These are phyloP conservation scores for Talaromyces proteolyticus DNA, from an alignment of 495 filamentous ascomycete genomes.

Conservation along the genomic window DNA sequence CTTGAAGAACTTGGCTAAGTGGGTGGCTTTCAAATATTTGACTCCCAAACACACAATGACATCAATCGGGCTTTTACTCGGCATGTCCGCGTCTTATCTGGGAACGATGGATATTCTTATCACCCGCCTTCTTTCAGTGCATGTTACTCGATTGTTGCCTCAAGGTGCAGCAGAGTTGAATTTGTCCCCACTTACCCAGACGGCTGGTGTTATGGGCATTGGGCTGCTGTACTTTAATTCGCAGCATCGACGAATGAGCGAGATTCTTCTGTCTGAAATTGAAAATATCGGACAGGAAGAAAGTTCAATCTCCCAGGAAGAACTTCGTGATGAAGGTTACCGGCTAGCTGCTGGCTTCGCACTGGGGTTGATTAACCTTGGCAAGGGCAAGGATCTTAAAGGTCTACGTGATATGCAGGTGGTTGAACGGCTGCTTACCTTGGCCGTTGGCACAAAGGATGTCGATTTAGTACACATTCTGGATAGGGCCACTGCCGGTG, in stretches of 20 bases:
- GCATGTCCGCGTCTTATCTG: constrained; percentile 85
- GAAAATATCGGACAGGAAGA: constrained; percentile 78
- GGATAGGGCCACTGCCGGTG: constrained; percentile 85
- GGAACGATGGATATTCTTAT: constrained; percentile 96
- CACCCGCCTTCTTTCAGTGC: constrained; percentile 92
- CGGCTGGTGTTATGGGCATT: constrained; percentile 95
- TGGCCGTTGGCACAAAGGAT: constrained; percentile 82
- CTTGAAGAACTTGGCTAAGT: constrained; percentile 86
- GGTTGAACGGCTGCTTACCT: constrained; percentile 74
- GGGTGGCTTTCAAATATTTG: constrained; percentile 97
- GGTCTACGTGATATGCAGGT: constrained; percentile 93
- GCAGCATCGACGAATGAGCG: constrained; percentile 96
- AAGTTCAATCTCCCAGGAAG: constrained; percentile 50
- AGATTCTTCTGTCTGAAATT: constrained; percentile 97
- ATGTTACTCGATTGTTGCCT: constrained; percentile 91
- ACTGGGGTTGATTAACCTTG: constrained; percentile 91
- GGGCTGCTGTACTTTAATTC: constrained; percentile 91
- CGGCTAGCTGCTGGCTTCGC: constrained; percentile 90
- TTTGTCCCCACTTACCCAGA: constrained; percentile 88
- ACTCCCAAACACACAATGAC: constrained; percentile 99
- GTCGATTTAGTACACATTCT: constrained; percentile 85
- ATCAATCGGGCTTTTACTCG: constrained; percentile 88
- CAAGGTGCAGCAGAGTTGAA: constrained; percentile 90
- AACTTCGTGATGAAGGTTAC: constrained; percentile 90
- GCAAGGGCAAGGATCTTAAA: constrained; percentile 77